Base-by-base conservation (phyloP, 1,139 yeast species). In the Zygosaccharomyces sapae region DNA sequence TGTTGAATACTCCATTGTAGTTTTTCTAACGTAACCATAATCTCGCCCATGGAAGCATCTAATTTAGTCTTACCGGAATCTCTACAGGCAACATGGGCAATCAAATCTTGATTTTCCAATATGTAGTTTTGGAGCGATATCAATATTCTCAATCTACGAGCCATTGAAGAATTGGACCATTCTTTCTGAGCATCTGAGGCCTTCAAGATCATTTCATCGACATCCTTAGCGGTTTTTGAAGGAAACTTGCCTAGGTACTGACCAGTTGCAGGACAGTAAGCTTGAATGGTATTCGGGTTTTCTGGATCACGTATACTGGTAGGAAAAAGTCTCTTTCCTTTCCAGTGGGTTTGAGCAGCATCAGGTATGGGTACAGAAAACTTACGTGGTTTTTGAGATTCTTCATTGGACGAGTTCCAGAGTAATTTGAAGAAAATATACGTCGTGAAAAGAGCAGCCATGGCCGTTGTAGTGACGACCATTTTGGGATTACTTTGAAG, bases 11-110 rank as follows among this genome's bases (percentile, higher is more conserved):
- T 82, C 98, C 98, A 92, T 56, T 83, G 82, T 58, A 90, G 70
- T 66, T 92, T 92, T 65, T 92, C 98, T 55, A 90, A 73, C 0
- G 97, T 90, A 8, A 89, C 97, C 79, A 92, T 77, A 35, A 85
- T 82, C 64, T 92, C 98, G 39, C 98, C 98, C 84, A 92, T 83
- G 49, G 92, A 83, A 2, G 98, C 97, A 70, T 92, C 97, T 39
- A 92, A 73, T 81, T 86, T 83, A 2, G 98, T 90, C 65, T 92
- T 92, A 31, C 98, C 98, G 25, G 96, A 85, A 63, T 92, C 98
- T 57, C 97, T 76, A 66, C 97, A 92, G 0, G 97, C 97, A 6
- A 92, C 84, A 43, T 95, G 74, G 3, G 96, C 96, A 43, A 92
- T 79, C 45, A 82, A 81, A 47, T 84, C 92, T 66, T 92, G 98